Base-by-base conservation (phyloP, 2,329 filamentous ascomycete species). In the Eutypella sp. region DNA sequence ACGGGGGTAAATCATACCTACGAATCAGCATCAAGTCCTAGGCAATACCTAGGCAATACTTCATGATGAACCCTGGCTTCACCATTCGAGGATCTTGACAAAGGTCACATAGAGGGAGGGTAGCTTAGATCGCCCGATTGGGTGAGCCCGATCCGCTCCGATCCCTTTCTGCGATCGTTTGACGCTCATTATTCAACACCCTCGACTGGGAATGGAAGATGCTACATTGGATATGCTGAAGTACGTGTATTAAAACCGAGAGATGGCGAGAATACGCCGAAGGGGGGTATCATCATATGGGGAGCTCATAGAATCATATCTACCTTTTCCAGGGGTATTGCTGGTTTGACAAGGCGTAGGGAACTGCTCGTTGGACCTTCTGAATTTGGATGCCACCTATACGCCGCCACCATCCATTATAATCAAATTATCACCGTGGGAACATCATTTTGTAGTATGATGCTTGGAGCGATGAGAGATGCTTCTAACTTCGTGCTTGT, bases 241-340 rank as follows among this genome's bases (percentile, higher is more conserved):
- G 34, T 19, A 23, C 22, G 37, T 18, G n/a, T n/a, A 42, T 20
- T 27, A 29, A 59, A 56, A 49, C 58, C 57, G 56, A 57, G 46
- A 51, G 50, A 57, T 39, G 47, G 50, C 58, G 58, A 61, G 54
- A 59, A 57, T 59, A 47, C 49, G 42, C 57, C 58, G 58, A 61
- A 37, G 50, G 57, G 40, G 55, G 57, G 56, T 52, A 27, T 52
- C 47, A 51, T 51, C 42, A 40, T 31, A 19, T 23, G 41, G 46
- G 42, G 41, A 47, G 45, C 42, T 20, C 27, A 15, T 27, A 47
- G 31, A 38, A 36, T 46, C 38, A 45, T n/a, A 33, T 33, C 29
- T 33, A 33, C 45, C 31, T 46, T 46, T 47, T 52, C 39, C 46
- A 53, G 20, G 38, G 45, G 41, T 33, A 29, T 47, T 34, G 34